A percentile compares a stretch with the other conserved stretches of the same genome.
These are phyloP conservation scores for Coccomyxa sp. DNA, from an alignment of 139 green algal genomes.

Conservation along the genomic window DNA sequence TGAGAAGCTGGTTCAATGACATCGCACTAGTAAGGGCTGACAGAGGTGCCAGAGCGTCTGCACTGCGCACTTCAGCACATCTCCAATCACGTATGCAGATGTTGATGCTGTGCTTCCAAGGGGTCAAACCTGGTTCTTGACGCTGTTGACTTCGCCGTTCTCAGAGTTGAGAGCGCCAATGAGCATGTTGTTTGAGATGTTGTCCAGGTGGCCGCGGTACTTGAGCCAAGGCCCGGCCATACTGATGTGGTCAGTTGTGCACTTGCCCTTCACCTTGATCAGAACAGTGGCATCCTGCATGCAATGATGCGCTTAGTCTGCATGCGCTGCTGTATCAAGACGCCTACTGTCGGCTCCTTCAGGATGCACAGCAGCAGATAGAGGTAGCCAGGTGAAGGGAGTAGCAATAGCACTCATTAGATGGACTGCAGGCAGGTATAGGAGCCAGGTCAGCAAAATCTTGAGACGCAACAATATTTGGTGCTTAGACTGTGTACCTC, in stretches of 20 bases:
- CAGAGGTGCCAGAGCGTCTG: too few relatives aligned
- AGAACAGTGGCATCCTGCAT: slow-evolving; percentile 18
- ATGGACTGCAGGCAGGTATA: too few relatives aligned
- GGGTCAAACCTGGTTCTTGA: slow-evolving; percentile 46
- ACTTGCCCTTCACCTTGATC: slow-evolving; percentile 91
- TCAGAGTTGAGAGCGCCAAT: slow-evolving; percentile 91
- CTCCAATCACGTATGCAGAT: too few relatives aligned
- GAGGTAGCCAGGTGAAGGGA: too few relatives aligned
- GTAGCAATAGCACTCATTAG: too few relatives aligned
- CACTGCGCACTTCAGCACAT: not conserved
- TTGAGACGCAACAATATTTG: too few relatives aligned
- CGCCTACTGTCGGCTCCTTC: too few relatives aligned
- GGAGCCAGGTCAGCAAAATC: too few relatives aligned
- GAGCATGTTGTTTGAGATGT: slow-evolving; percentile 98
- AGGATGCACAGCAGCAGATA: not conserved
- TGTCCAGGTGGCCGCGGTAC: slow-evolving; percentile 96
- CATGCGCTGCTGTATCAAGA: too few relatives aligned
- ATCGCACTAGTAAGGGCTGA: not conserved
- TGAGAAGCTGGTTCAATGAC: too few relatives aligned
- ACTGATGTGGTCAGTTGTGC: slow-evolving; percentile 97
- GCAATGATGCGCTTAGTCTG: not conserved
- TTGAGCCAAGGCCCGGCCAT: slow-evolving; percentile 97
- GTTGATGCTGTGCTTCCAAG: not conserved
- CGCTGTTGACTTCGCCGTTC: slow-evolving; percentile 79
- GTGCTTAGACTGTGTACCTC: slow-evolving; percentile 14